A percentile compares a stretch with the other conserved stretches of the same genome.
Evolutionary conservation across 2,329 filamentous ascomycete species (phyloP).

Genomic region (Phyllosticta paracitricarpa): DNA sequence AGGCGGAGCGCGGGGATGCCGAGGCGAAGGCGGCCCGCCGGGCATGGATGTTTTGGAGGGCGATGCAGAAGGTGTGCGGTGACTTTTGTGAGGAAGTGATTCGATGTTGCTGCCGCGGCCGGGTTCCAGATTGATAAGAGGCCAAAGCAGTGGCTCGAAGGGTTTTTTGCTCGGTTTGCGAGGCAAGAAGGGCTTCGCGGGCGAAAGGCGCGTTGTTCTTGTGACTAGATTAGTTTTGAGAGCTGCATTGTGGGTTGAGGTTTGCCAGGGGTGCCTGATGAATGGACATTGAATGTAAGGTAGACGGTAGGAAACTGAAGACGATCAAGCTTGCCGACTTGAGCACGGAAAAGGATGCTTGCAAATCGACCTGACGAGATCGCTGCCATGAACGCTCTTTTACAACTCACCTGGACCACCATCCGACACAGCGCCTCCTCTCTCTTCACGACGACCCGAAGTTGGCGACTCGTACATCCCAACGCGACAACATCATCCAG

Average conservation of each 20-base stretch:
- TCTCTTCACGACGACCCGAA: conserved; percentile 39
- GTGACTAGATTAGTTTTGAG: no score
- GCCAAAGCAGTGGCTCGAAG: background rate
- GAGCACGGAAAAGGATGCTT: no score
- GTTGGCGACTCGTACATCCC: conserved; percentile 41
- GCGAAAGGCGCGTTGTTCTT: conserved; percentile 35
- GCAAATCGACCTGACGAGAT: no score
- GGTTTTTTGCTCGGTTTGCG: background rate
- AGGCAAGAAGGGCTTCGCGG: conserved; percentile 35
- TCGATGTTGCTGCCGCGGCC: background rate
- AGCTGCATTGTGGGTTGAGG: no score
- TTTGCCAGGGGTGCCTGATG: no score
- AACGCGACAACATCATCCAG: conserved; percentile 45
- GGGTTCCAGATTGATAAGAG: background rate
- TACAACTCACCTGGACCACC: conserved; percentile 45
- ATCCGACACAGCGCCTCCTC: conserved; percentile 48
- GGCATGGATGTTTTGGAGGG: conserved; percentile 52
- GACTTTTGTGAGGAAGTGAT: background rate
- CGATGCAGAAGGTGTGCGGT: conserved; percentile 18
- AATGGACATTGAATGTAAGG: no score
- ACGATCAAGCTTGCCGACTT: no score
- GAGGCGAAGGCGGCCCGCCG: conserved; percentile 49
- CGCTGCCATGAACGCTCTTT: no score
- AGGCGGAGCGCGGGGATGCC: conserved; percentile 52
- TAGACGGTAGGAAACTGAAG: no score